phyloP scores from a whole-genome alignment of 2,329 filamentous ascomycete genomes.

The Talaromyces sp. region DNA sequence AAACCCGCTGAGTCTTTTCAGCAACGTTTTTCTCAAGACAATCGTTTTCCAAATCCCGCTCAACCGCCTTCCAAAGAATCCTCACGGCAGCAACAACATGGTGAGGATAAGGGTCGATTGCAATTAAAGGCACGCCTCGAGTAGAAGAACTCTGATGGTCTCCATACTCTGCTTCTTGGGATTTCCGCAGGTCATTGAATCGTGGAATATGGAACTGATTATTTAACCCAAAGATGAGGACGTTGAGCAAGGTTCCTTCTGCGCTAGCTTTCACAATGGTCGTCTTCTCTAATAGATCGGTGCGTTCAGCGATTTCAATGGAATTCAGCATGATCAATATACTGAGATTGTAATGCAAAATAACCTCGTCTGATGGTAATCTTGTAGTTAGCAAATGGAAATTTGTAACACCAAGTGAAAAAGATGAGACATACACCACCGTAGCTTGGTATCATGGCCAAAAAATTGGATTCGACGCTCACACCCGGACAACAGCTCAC shows the following conservation, averaged over 20 bases:
- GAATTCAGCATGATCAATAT: constrained; percentile 23
- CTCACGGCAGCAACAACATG: constrained; percentile 24
- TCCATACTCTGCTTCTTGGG: neutral
- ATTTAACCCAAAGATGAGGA: constrained; percentile 22
- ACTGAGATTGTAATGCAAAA: constrained; percentile 23
- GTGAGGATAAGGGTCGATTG: constrained; percentile 27
- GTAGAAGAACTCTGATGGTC: neutral
- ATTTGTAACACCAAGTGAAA: neutral
- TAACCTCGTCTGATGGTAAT: constrained; percentile 17
- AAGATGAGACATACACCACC: constrained; percentile 22
- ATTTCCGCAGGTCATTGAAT: neutral
- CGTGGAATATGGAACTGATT: constrained; percentile 18
- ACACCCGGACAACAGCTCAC: constrained; percentile 20
- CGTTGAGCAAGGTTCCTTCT: constrained; percentile 21
- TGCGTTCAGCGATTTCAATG: constrained; percentile 19
- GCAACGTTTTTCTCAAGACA: constrained; percentile 19
- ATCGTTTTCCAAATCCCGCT: constrained; percentile 18
- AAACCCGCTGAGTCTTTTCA: constrained; percentile 17
- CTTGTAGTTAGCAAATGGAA: neutral
- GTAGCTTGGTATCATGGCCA: constrained; percentile 22
- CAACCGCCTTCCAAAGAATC: constrained; percentile 21
- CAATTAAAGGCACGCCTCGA: constrained; percentile 18
- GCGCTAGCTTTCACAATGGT: constrained; percentile 17
- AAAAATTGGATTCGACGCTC: constrained; percentile 25
- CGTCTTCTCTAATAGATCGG: constrained; percentile 19